Evolutionary conservation across 768 basidiomycete genomes (phyloP).

Genomic region (Xerocomus brunneocitrinus): DNA sequence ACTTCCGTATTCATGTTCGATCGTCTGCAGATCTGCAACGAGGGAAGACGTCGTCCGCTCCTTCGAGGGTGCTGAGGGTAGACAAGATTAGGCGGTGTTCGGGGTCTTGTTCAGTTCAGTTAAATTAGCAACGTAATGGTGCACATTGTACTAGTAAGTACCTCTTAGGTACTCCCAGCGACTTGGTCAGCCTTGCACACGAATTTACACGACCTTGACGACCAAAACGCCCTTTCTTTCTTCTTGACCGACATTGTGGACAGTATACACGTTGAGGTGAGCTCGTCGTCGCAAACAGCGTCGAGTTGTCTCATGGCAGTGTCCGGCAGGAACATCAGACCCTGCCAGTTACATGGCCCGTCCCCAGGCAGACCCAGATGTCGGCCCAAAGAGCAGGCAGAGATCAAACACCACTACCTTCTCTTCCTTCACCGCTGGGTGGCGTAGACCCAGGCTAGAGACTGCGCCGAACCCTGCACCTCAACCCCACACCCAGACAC

Average conservation of each 20-base stretch:
- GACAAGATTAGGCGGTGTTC: conserved; percentile 15
- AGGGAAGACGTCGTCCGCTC: conserved; percentile 19
- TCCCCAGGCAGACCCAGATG: conserved; percentile 30
- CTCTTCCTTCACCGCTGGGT: conserved; percentile 32
- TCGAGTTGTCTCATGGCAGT: conserved; percentile 2
- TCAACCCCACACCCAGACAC: conserved; percentile 24
- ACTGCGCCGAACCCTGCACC: conserved; percentile 24
- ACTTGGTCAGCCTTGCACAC: conserved; percentile 6
- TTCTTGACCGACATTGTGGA: conserved; percentile 8
- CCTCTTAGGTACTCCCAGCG: not conserved
- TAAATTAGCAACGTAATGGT: conserved; percentile 21
- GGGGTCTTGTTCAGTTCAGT: conserved; percentile 14
- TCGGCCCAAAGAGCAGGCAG: conserved; percentile 30
- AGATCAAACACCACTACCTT: conserved; percentile 43
- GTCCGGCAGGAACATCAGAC: conserved; percentile 12
- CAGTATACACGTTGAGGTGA: conserved; percentile 8
- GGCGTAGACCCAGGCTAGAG: conserved; percentile 35
- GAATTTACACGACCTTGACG: conserved; percentile 14
- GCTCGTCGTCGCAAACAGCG: conserved; percentile 3
- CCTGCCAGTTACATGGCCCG: conserved; percentile 26
- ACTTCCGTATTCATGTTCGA: conserved; percentile 29
- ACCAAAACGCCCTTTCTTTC: not conserved
- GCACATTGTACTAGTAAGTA: conserved; percentile 3
- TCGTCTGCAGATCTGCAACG: conserved; percentile 24
- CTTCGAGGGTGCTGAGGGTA: conserved; percentile 12